Percentiles rank a stretch among this genome's conserved stretches.
phyloP scores from a whole-genome alignment of 1,139 yeast genomes.

The Debaryomyces robertsiae region DNA sequence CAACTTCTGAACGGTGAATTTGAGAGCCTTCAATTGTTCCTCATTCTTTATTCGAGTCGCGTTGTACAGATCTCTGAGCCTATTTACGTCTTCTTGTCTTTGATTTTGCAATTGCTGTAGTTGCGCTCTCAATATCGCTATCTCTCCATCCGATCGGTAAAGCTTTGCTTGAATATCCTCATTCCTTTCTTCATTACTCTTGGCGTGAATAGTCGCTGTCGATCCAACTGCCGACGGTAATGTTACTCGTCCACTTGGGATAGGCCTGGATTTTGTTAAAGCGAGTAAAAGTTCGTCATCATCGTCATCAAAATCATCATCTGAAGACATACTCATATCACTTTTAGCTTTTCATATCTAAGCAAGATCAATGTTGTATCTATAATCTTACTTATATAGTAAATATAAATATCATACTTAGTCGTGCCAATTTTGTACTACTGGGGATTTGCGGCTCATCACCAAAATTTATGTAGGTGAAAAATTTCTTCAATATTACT shows the following conservation, averaged over 20 bases:
- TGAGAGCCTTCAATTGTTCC: conserved; percentile 44
- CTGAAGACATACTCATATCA: conserved; percentile 22
- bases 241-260: conserved; percentile 6
- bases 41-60: conserved; percentile 35
- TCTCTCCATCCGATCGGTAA: conserved; percentile 70
- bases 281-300: conserved; percentile 38
- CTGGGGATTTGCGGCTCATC: conserved; percentile 7
- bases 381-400: neutral
- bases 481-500: conserved; percentile 6
- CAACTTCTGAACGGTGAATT: conserved; percentile 51
- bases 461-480: conserved; percentile 5
- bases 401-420: conserved; percentile 1
- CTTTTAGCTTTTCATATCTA: conserved; percentile 3
- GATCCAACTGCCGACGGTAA: conserved; percentile 1
- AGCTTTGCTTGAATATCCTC: conserved; percentile 28
- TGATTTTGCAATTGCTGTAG: conserved; percentile 50
- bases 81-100: conserved; percentile 46
- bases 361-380: neutral
- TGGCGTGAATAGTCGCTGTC: conserved; percentile 1
- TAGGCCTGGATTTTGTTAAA: conserved; percentile 14
- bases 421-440: conserved; percentile 5
- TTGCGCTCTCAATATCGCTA: conserved; percentile 71
- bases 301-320: conserved; percentile 42
- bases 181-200: conserved; percentile 5
- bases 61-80: conserved; percentile 39